Conservation (phyloP, 768 basidiomycete species). For the Mycena capillaripes region DNA sequence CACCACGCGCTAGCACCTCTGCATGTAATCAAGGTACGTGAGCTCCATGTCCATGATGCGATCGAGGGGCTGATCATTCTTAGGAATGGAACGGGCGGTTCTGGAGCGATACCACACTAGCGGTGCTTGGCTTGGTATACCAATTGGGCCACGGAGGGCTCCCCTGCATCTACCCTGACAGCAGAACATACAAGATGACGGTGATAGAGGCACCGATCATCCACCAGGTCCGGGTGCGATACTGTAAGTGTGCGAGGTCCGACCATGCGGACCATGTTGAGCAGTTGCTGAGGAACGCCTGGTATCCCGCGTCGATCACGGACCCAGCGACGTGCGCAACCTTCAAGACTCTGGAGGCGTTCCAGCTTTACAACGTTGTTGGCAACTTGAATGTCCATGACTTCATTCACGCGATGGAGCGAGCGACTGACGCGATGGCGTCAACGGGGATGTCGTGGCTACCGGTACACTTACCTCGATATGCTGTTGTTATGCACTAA, state of each 20-base stretch:
- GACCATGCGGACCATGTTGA: slow-evolving; percentile 2
- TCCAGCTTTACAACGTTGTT: slow-evolving; percentile 26
- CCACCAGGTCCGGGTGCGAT: slow-evolving; percentile 10
- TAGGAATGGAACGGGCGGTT: no score
- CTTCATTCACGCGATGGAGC: not conserved
- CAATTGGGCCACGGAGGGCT: no score
- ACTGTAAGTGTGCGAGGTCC: slow-evolving; percentile 23
- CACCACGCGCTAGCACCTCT: not conserved
- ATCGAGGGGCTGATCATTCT: no score
- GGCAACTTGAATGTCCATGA: slow-evolving; percentile 16
- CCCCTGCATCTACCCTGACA: no score
- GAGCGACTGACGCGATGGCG: not conserved
- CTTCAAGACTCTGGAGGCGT: slow-evolving; percentile 15
- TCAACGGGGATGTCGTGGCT: not conserved
- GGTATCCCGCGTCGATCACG: slow-evolving; percentile 23
- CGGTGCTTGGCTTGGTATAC: not conserved
- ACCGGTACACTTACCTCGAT: slow-evolving; percentile 3
- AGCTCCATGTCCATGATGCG: not conserved
- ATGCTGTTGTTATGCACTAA: no score
- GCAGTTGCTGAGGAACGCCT: slow-evolving; percentile 3
- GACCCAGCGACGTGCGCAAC: slow-evolving; percentile 33
- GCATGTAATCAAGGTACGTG: slow-evolving; percentile 8
- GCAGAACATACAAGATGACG: no score
- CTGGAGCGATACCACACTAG: no score
- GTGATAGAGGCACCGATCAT: slow-evolving; percentile 5